phyloP scores from a whole-genome alignment of 2,329 filamentous ascomycete genomes.

The Apiospora malaysiana region DNA sequence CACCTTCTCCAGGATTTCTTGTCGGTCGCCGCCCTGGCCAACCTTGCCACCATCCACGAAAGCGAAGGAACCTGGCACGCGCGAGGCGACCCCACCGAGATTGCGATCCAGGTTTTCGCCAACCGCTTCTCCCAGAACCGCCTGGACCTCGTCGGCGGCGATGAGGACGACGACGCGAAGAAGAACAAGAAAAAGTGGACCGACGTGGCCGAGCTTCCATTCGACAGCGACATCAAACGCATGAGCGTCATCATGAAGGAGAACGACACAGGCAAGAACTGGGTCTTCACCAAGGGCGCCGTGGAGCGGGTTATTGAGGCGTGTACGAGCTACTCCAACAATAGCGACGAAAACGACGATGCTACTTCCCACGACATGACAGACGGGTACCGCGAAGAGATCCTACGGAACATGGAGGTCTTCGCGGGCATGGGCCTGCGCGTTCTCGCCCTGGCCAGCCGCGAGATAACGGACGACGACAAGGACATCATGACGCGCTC shows the following conservation, averaged over 20 bases:
- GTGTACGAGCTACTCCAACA: slow-evolving; percentile 55
- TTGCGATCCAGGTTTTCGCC: slow-evolving; percentile 75
- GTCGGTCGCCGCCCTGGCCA: slow-evolving; percentile 63
- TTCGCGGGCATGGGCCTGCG: slow-evolving; percentile 64
- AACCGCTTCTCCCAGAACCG: slow-evolving; percentile 69
- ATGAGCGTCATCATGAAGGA: slow-evolving; percentile 72
- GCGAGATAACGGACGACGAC: slow-evolving; percentile 31
- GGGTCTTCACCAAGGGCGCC: slow-evolving; percentile 65
- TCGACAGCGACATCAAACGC: slow-evolving; percentile 75
- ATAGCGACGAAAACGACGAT: slow-evolving; percentile 40
- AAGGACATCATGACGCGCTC: slow-evolving; percentile 53
- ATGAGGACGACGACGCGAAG: slow-evolving; percentile 32
- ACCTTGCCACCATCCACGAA: slow-evolving; percentile 54
- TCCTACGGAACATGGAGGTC: slow-evolving; percentile 67
- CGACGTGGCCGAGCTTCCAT: slow-evolving; percentile 70
- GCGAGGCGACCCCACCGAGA: slow-evolving; percentile 71
- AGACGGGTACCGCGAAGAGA: slow-evolving; percentile 54
- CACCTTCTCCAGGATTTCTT: slow-evolving; percentile 57
- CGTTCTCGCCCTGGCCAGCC: slow-evolving; percentile 69
- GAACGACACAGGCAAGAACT: slow-evolving; percentile 40
- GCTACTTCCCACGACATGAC: slow-evolving; percentile 43
- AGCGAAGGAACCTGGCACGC: slow-evolving; percentile 59
- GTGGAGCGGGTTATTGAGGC: slow-evolving; percentile 70
- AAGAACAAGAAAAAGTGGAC: slow-evolving; percentile 49
- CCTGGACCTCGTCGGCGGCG: slow-evolving; percentile 55